These are phyloP conservation scores for Ganoderma lingzhi DNA, from an alignment of 1,284 basidiomycete species.

Conservation along the genomic window DNA sequence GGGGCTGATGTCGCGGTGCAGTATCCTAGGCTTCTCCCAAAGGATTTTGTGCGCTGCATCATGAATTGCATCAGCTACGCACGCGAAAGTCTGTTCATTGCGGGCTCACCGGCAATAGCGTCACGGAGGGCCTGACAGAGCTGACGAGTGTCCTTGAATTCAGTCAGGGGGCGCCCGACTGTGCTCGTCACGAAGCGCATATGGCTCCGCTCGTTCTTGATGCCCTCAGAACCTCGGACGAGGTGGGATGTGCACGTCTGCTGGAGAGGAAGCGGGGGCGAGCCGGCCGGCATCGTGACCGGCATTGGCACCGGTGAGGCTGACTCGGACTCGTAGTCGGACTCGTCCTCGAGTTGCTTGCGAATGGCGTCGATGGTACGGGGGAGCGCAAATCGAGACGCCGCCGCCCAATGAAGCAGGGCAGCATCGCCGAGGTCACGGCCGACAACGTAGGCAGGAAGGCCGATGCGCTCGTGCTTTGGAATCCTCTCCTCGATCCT, in stretches of 20 bases:
- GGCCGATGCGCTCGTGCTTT: conserved; percentile 5
- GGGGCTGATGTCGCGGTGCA: conserved; percentile 30
- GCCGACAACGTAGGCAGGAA: conserved; percentile 14
- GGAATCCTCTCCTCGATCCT: conserved; percentile 10
- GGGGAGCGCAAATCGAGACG: neutral
- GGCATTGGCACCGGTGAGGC: neutral
- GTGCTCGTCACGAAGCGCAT: conserved; percentile 23
- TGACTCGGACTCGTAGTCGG: neutral
- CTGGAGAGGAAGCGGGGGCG: neutral
- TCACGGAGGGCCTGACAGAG: conserved; percentile 25
- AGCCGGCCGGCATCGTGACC: neutral
- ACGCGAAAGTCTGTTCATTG: neutral
- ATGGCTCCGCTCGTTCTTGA: conserved; percentile 25
- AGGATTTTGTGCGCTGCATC: conserved; percentile 5
- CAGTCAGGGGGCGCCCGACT: conserved; percentile 22
- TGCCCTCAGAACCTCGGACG: neutral
- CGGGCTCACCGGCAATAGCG: conserved; percentile 27
- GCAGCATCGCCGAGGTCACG: conserved; percentile 16
- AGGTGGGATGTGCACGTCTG: neutral
- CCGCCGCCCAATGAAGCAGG: neutral
- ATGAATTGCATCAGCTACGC: neutral
- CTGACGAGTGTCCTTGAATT: conserved; percentile 21
- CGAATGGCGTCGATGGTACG: neutral
- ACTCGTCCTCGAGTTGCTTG: too few relatives aligned
- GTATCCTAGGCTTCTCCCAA: conserved; percentile 10